Conservation (phyloP, 345 rosid species). For the Euphorbia tirucalli region DNA sequence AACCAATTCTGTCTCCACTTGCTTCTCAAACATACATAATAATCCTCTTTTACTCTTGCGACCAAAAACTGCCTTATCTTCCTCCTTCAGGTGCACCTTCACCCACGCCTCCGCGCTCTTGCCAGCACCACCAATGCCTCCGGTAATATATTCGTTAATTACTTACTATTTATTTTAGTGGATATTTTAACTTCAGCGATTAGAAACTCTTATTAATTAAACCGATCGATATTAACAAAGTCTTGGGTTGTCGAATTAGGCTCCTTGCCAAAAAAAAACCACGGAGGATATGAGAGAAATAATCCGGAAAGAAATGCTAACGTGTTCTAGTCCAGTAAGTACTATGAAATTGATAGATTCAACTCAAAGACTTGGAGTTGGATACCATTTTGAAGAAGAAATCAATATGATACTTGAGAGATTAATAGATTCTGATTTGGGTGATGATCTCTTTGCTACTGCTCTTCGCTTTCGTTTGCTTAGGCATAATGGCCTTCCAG, state of each 20-base stretch:
- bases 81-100: no score
- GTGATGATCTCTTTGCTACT: slow-evolving; percentile 16
- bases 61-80: no score
- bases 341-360: slow-evolving; percentile 20
- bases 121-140: no score
- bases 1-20: no score
- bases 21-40: no score
- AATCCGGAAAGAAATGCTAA: slow-evolving; percentile 13
- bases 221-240: no score
- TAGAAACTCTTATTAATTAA: no score
- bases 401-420: slow-evolving; percentile 10
- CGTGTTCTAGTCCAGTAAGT: slow-evolving; percentile 8
- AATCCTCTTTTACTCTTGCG: no score
- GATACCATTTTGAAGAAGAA: slow-evolving; percentile 21
- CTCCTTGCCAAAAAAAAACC: neutral
- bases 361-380: slow-evolving; percentile 26
- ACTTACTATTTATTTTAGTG: no score
- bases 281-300: slow-evolving; percentile 16
- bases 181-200: no score
- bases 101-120: no score
- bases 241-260: neutral
- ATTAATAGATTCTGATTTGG: neutral
- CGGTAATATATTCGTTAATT: no score
- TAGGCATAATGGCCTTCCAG: slow-evolving; percentile 18
- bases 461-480: slow-evolving; percentile 29